Conservation (phyloP, 2,329 filamentous ascomycete genomes). For the Colletotrichum sp. region DNA sequence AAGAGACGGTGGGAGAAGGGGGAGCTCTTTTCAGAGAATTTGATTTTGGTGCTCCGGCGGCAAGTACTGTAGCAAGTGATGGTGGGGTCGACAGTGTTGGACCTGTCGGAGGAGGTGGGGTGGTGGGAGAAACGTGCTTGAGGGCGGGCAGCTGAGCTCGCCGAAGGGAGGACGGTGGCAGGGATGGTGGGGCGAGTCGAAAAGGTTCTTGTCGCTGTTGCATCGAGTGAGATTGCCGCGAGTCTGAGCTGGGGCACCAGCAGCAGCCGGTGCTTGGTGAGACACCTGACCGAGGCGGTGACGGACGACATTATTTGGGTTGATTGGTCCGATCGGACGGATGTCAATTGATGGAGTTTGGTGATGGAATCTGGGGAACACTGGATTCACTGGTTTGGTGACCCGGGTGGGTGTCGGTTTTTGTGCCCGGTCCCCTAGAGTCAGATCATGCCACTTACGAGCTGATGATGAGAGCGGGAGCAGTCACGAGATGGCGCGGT, state of each 20-base stretch:
- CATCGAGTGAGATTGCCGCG: neutral
- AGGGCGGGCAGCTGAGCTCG: neutral
- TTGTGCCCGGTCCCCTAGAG: neutral
- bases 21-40: slow-evolving; percentile 29
- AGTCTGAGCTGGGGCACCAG: neutral
- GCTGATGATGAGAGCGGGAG: neutral
- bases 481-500: neutral
- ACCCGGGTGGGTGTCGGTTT: neutral
- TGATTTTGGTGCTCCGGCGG: slow-evolving; percentile 22
- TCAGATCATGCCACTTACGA: slow-evolving; percentile 8
- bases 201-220: slow-evolving; percentile 11
- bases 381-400: neutral
- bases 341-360: neutral
- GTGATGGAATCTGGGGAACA: neutral
- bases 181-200: slow-evolving; percentile 10
- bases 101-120: slow-evolving; percentile 9
- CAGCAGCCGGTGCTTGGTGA: neutral
- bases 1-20: neutral
- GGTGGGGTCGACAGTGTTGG: slow-evolving; percentile 29
- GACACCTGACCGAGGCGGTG: slow-evolving; percentile 9
- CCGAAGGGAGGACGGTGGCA: neutral
- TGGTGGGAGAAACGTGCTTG: slow-evolving; percentile 20
- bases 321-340: neutral
- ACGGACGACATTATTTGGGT: neutral
- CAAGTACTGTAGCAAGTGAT: slow-evolving; percentile 30